A percentile compares a stretch with the other conserved stretches of the same genome.
phyloP scores from a whole-genome alignment of 345 rosid genomes.

The Bruguiera gymnorhiza region DNA sequence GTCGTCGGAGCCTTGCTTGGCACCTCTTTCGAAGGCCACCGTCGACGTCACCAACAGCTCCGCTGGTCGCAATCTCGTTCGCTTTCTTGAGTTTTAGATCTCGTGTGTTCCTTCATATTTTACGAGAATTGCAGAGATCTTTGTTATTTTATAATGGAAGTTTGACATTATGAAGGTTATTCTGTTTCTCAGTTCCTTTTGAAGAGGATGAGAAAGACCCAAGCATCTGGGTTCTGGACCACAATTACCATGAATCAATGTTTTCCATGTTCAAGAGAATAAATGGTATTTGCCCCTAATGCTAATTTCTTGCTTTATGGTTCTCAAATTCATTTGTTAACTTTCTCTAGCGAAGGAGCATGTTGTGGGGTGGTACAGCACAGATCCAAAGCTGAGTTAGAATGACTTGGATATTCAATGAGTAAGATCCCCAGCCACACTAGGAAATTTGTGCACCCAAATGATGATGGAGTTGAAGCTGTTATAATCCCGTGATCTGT shows the following conservation, averaged over 20 bases:
- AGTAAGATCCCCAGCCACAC: conserved; percentile 37
- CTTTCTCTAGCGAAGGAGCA: conserved; percentile 77
- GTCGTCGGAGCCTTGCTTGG: conserved; percentile 36
- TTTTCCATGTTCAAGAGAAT: conserved; percentile 95
- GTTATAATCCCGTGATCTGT: background rate
- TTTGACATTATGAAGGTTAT: background rate
- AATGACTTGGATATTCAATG: conserved; percentile 78
- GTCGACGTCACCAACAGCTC: conserved; percentile 32
- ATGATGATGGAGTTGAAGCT: background rate
- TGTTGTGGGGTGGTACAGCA: conserved; percentile 95
- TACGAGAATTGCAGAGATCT: background rate
- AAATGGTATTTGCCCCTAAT: conserved; percentile 42
- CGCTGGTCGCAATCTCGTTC: conserved; percentile 18
- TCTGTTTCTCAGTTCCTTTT: conserved; percentile 63
- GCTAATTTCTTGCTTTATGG: background rate
- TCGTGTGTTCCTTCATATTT: background rate
- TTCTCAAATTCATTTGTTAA: background rate
- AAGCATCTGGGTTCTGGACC: conserved; percentile 92
- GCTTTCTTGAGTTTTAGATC: background rate
- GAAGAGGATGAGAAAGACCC: conserved; percentile 95
- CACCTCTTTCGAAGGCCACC: conserved; percentile 24
- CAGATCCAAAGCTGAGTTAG: conserved; percentile 84
- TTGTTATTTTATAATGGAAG: background rate
- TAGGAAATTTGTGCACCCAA: background rate
- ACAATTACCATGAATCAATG: conserved; percentile 94